Evolutionary conservation across 768 basidiomycete species (phyloP), one percentile per base, ranked within the genome.

Genomic region (Mycena sanguinolenta): DNA sequence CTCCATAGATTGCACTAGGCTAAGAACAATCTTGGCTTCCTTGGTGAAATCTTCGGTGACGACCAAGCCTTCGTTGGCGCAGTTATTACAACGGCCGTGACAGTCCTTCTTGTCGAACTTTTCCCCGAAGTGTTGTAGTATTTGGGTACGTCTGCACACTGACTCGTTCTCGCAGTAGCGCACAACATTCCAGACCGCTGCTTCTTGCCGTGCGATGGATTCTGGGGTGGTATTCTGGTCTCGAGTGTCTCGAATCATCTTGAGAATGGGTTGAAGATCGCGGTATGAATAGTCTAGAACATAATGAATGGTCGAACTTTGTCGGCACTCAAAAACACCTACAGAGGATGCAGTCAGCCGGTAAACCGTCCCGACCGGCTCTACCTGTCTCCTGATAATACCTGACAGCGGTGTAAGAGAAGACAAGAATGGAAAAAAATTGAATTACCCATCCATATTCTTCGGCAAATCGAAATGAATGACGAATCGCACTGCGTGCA

Each of bases 361-460:
- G 87, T 73, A 87, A 79, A 6, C 95, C 95, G 76, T 99, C 98
- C 67, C 98, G 89, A 7, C 98, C 98, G 21, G 97, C 98, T 65
- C 98, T 90, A 8, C 98, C 98, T 0, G 97, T 99, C 82, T 99
- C 98, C 82, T 99, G 96, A 75, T 96, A 96, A 76, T 94, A 94
- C 2, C 93, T 94, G 34, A 13, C 58, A 65, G 55, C 52, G 42
- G 66, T 61, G 68, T 42, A 64, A 50, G 57, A 28, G 39, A 7
- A 23, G 54, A 64, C 55, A 19, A 49, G 52, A 49, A 7, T 16
- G 8, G 28, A 16, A 39, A 61, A 58, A 23, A 54, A 21, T 70
- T 38, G 12, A 77, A 85, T 66, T 84, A 97, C 88, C 93, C 94
- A 68, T 96, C 95, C 76, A 99, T 79, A 23, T 92, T 91, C 73